Base-by-base conservation (phyloP, 176 grass and related monocot species). In the Ensete ventricosum region DNA sequence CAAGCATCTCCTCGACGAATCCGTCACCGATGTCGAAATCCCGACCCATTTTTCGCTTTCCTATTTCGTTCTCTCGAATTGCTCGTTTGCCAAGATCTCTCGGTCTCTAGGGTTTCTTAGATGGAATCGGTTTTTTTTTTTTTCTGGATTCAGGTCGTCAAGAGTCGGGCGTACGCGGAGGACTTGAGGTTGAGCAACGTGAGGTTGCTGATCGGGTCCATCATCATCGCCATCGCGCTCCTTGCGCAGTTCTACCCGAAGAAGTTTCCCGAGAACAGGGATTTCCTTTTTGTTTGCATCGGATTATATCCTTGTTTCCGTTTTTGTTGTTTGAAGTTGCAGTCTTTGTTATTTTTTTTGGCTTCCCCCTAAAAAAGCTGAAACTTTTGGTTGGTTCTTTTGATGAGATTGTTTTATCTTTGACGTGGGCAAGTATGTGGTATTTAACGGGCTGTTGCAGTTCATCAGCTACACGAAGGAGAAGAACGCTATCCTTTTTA, bases 391-490 rank as follows among this genome's bases (percentile, higher is more conserved):
- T 20, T 19, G 22, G 10, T 71, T 64, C 14, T 22, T n/a, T 52
- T 14, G 49, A 8, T 54, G 53, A n/a, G 73, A 73, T 57, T 80
- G 76, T 82, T 84, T 48, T 22, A 20, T 73, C 57, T 55, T 54
- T 20, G 52, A 75, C 19, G 76, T 78, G 52, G 67, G 83, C 81
- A 96, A 89, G 26, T 96, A 96, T 88, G 62, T 86, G 75, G 83
- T 85, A 22, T 72, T 92, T 82, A 96, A 96, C 71, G 78, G 84
- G 76, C 83, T 92, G 64, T 69, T 92, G 76, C 67, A 88, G 65
- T 83, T 96, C 74, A 84, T 96, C 72, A 92, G 89, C 87, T 96
- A 96, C 67, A 92, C 89, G 14, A 96, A 92, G 83, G 93, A 96
- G 80, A 92, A 92, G 87, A 87, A 96, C 74, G 89, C 92, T 48